Evolutionary conservation across 225 moss, liverwort and hornwort genomes (phyloP).

Genomic region (Asterella californica): DNA sequence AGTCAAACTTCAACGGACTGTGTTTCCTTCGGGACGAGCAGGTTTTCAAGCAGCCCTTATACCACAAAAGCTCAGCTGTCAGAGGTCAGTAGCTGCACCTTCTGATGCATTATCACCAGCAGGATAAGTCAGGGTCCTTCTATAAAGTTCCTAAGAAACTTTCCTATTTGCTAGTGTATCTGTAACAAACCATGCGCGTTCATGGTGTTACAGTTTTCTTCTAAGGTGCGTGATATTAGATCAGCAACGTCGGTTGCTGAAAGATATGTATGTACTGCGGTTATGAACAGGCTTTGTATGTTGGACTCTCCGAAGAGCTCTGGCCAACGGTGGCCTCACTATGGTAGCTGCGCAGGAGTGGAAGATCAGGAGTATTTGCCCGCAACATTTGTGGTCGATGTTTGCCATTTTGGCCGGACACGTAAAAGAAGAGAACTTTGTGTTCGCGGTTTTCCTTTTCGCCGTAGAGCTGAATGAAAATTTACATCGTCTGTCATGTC

Average conservation of each 20-base stretch:
- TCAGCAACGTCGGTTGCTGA: background rate
- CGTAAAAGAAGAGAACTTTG: background rate
- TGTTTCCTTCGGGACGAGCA: background rate
- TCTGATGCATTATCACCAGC: background rate
- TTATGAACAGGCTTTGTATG: background rate
- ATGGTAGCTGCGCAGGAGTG: constrained; percentile 11
- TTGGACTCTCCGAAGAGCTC: constrained; percentile 3
- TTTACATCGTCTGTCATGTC: background rate
- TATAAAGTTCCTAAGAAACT: too few relatives aligned
- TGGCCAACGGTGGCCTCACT: constrained; percentile 1
- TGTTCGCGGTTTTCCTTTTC: background rate
- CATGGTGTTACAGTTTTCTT: background rate
- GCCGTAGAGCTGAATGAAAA: constrained; percentile 4
- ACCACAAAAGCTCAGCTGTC: background rate
- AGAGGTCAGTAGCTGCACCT: constrained; percentile 1
- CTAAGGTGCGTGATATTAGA: background rate
- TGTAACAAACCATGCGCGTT: too few relatives aligned
- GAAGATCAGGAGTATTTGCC: constrained; percentile 7
- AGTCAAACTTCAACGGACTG: constrained; percentile 3
- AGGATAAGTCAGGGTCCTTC: background rate
- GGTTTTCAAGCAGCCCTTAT: constrained; percentile 8
- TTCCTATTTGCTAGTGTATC: too few relatives aligned
- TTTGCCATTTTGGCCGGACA: constrained; percentile 7
- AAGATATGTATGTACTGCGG: background rate
- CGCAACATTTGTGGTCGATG: constrained; percentile 9